Evolutionary conservation across 2,329 filamentous ascomycete species (phyloP).

Genomic region (Xylariaceae sp.): DNA sequence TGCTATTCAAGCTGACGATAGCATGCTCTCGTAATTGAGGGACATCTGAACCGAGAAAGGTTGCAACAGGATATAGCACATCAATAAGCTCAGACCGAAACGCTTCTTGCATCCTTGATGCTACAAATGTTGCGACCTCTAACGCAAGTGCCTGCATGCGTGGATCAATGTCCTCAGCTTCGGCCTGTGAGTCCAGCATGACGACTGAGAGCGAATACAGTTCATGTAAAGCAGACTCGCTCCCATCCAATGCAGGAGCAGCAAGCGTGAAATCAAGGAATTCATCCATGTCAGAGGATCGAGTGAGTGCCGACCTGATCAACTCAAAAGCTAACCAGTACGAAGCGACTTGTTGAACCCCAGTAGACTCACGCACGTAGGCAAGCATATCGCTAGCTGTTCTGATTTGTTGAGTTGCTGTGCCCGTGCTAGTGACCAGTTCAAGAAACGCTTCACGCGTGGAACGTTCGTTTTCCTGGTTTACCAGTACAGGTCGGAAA

Average conservation of each 20-base stretch:
- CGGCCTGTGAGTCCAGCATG: constrained; percentile 52
- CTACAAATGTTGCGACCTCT: constrained; percentile 74
- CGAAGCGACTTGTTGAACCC: constrained; percentile 60
- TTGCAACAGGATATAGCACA: constrained; percentile 83
- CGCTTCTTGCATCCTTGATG: constrained; percentile 58
- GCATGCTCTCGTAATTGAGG: constrained; percentile 71
- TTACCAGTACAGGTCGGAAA: constrained; percentile 61
- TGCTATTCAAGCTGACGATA: constrained; percentile 73
- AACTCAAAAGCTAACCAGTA: constrained; percentile 79
- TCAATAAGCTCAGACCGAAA: constrained; percentile 89
- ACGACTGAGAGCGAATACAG: constrained; percentile 66
- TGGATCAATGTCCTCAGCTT: constrained; percentile 58
- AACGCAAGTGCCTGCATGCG: constrained; percentile 73
- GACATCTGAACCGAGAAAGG: constrained; percentile 73
- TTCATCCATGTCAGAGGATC: constrained; percentile 56
- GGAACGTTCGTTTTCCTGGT: constrained; percentile 61
- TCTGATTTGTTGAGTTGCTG: constrained; percentile 54
- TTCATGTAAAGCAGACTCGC: constrained; percentile 54
- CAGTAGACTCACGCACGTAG: constrained; percentile 54
- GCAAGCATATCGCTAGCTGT: constrained; percentile 65
- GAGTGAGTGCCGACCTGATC: constrained; percentile 53
- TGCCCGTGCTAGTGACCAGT: constrained; percentile 53
- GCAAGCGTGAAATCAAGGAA: constrained; percentile 58
- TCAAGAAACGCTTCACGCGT: constrained; percentile 55
- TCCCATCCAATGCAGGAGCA: constrained; percentile 35